Evolutionary conservation across 345 rosid genomes (phyloP), one percentile per base, ranked within the genome.

Genomic region (Lepidium aucheri): DNA sequence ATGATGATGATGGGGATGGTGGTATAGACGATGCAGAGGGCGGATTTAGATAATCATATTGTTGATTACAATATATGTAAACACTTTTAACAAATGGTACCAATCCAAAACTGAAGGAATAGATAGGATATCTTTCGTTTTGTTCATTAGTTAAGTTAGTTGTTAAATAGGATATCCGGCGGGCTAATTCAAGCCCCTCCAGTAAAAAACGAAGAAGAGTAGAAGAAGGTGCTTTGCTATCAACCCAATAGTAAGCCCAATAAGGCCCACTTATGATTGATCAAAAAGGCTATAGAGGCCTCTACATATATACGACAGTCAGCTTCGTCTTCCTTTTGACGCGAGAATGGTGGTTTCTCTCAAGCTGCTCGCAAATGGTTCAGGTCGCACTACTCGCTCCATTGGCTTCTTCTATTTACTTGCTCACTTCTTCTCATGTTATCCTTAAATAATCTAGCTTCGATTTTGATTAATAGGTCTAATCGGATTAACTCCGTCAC

Each of bases 341-440:
- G 30, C 44, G 58, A 44, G 35, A 67, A 65, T 73, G 76, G 39
- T 51, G 63, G 30, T 73, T 30, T 73, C 72, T 58, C 61, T 22
- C 51, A 41, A 9, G 32, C 63, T 62, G 17, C 53, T 50, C 61
- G 11, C 62, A 52, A 60, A 36, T 44, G 51, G 16, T 35, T 66
- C 77, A 73, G 77, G 51, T 66, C 8, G 34, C 35, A 42, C 35
- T 50, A 18, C 8, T 47, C 22, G n/a, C n/a, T n/a, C n/a, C n/a
- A n/a, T n/a, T n/a, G n/a, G 6, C 8, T 49, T 39, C 8, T 49
- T 39, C 24, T 45, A 24, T 49, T 4, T 28, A 3, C 33, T 40
- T 7, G 13, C 6, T 22, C 24, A 22, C 54, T 47, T 4, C 30
- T 39, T 55, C 15, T 57, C 18, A 20, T n/a, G 7, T n/a, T 42